Evolutionary conservation across 768 basidiomycete species (phyloP).

Genomic region (Lyophyllum decastes): DNA sequence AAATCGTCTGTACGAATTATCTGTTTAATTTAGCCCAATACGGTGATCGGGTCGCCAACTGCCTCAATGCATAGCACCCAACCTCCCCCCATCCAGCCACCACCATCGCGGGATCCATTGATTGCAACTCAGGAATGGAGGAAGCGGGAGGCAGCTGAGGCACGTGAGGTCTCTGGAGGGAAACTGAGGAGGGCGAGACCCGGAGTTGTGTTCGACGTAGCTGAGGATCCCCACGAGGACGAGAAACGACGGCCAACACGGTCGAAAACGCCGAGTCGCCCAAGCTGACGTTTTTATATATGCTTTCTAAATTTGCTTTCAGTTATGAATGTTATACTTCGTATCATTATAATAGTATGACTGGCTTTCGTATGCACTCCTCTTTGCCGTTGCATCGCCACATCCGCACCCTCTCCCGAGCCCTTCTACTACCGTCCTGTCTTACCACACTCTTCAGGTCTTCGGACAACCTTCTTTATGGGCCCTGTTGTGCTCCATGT

Average conservation of each 20-base stretch:
- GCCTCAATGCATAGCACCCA: slow-evolving; percentile 59
- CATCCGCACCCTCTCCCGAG: no score
- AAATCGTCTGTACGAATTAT: slow-evolving; percentile 7
- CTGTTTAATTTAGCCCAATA: slow-evolving; percentile 51
- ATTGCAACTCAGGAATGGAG: slow-evolving; percentile 73
- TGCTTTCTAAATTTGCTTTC: background rate
- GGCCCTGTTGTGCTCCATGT: no score
- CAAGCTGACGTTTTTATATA: slow-evolving; percentile 6
- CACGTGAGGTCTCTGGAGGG: slow-evolving; percentile 37
- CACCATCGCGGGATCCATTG: slow-evolving; percentile 64
- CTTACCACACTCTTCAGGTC: no score
- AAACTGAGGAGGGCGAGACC: slow-evolving; percentile 49
- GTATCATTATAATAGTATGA: no score
- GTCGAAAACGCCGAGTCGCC: slow-evolving; percentile 10
- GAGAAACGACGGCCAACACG: slow-evolving; percentile 25
- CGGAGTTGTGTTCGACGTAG: slow-evolving; percentile 67
- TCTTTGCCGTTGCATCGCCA: no score
- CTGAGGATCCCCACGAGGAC: slow-evolving; percentile 52
- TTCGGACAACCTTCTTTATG: no score
- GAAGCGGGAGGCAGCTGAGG: slow-evolving; percentile 58
- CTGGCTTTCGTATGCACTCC: no score
- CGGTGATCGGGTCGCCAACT: slow-evolving; percentile 74
- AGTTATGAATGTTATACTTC: no score
- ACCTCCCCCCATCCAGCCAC: slow-evolving; percentile 50
- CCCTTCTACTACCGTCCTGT: no score